Evolutionary conservation across 2,329 filamentous ascomycete genomes (phyloP).

Genomic region (Aspergillus alliaceus): DNA sequence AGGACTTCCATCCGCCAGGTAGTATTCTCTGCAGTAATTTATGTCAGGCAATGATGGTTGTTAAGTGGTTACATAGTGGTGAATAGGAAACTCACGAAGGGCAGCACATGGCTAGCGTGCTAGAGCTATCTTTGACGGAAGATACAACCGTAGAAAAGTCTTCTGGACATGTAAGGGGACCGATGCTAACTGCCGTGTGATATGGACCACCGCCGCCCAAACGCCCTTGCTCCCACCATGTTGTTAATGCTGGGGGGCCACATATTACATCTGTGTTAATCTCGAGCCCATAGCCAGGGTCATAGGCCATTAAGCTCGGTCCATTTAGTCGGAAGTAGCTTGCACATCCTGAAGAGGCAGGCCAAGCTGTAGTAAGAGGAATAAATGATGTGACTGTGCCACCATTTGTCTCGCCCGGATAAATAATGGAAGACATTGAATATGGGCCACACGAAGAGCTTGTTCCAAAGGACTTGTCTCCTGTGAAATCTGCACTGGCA

Average conservation of each 20-base stretch:
- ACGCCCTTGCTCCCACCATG: conserved; percentile 3
- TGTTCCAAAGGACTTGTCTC: background rate
- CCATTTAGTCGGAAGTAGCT: conserved; percentile 6
- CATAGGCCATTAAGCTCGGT: conserved; percentile 5
- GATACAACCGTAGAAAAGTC: background rate
- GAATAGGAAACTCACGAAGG: conserved; percentile 1
- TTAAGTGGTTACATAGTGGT: background rate
- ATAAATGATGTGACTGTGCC: conserved; percentile 5
- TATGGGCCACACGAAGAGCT: background rate
- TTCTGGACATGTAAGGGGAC: conserved; percentile 5
- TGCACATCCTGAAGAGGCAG: conserved; percentile 5
- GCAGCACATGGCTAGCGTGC: conserved; percentile 8
- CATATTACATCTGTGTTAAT: conserved; percentile 2
- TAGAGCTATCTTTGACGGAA: conserved; percentile 4
- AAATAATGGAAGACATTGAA: background rate
- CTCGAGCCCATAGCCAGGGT: conserved; percentile 8
- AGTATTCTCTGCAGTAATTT: background rate
- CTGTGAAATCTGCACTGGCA: too few relatives aligned
- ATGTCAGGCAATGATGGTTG: background rate
- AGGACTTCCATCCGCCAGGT: background rate
- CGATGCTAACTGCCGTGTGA: conserved; percentile 4
- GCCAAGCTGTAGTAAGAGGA: conserved; percentile 6
- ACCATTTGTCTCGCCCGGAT: conserved; percentile 1
- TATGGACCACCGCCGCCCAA: background rate
- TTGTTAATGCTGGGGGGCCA: conserved; percentile 1